phyloP scores from a whole-genome alignment of 495 filamentous ascomycete species.

The Penicillium roqueforti region DNA sequence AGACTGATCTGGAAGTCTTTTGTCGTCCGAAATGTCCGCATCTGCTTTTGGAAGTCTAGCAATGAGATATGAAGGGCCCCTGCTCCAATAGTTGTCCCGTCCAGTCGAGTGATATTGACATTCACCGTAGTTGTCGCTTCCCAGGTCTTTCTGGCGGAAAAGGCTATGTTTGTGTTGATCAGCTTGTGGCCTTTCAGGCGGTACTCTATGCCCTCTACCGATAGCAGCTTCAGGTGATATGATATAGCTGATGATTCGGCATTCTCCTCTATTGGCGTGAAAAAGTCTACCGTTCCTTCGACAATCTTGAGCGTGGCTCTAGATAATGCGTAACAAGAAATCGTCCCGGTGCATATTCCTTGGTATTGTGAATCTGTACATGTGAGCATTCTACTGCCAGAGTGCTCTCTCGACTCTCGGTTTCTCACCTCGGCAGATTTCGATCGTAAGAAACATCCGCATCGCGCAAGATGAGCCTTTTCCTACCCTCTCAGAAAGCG shows the following conservation, averaged over 20 bases:
- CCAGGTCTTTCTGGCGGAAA: conserved; percentile 54
- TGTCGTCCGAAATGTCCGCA: conserved; percentile 46
- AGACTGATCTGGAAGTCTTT: neutral
- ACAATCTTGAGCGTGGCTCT: conserved; percentile 47
- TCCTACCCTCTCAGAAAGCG: neutral
- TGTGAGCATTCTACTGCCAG: neutral
- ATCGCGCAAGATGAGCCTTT: neutral
- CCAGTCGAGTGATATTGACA: conserved; percentile 40
- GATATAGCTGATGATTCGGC: conserved; percentile 56
- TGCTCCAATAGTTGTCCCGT: conserved; percentile 48
- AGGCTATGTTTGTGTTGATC: conserved; percentile 54
- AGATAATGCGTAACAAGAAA: conserved; percentile 53
- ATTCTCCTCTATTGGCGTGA: conserved; percentile 42
- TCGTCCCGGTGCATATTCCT: conserved; percentile 51
- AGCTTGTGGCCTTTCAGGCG: conserved; percentile 61
- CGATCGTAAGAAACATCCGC: neutral
- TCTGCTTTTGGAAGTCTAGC: conserved; percentile 53
- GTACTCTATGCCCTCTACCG: conserved; percentile 45
- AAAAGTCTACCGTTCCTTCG: conserved; percentile 43
- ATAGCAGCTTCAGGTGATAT: conserved; percentile 58
- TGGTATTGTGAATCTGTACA: conserved; percentile 3
- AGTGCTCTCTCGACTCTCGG: neutral
- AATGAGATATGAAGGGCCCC: conserved; percentile 57
- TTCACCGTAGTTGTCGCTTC: conserved; percentile 61
- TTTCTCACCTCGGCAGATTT: neutral